These are phyloP conservation scores for Camelina hispida DNA, from an alignment of 345 rosid genomes.

Conservation along the genomic window DNA sequence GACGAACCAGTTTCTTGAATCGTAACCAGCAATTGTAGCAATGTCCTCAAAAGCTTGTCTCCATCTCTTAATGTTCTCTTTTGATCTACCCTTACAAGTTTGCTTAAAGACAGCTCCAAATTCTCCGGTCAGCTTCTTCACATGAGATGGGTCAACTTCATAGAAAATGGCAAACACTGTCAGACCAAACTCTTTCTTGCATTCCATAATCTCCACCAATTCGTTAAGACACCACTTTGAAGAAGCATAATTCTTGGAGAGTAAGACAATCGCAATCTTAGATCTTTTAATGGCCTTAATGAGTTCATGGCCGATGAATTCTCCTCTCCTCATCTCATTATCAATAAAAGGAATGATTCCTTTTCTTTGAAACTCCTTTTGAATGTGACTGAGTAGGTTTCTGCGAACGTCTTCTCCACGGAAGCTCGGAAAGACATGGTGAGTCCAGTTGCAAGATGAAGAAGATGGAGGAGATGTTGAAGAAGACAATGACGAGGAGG, in stretches of 20 bases:
- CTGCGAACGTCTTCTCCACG: background rate
- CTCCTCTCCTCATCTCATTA: background rate
- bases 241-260: background rate
- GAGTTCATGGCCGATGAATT: background rate
- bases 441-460: background rate
- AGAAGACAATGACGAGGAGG: background rate
- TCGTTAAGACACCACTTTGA: background rate
- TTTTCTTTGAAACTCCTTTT: background rate
- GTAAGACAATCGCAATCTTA: background rate
- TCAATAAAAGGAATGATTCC: background rate
- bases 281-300: background rate
- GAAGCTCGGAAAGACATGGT: background rate
- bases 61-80: background rate
- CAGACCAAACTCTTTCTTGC: background rate
- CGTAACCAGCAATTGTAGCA: background rate
- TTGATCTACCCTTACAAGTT: background rate
- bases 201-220: background rate
- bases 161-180: background rate
- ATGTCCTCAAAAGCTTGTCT: background rate
- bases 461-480: background rate
- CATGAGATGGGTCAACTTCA: conserved; percentile 1
- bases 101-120: background rate
- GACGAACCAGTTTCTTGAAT: background rate
- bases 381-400: background rate
- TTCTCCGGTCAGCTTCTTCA: background rate